These are phyloP conservation scores for Kodamaea plutei DNA, from an alignment of 1,139 yeast genomes.

Conservation along the genomic window DNA sequence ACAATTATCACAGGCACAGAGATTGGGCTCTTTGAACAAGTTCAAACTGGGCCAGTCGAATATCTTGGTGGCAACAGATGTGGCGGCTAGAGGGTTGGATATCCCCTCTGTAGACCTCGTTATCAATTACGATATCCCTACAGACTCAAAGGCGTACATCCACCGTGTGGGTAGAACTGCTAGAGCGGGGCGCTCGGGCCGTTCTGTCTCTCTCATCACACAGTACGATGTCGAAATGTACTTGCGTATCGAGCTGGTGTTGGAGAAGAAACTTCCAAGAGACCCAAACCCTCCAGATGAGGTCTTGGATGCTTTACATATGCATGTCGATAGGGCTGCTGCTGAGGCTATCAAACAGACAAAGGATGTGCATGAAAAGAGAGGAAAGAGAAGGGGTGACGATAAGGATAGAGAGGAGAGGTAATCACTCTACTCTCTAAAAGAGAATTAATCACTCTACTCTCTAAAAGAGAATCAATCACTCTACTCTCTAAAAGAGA, in stretches of 20 bases:
- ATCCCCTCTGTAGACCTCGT: conserved; percentile 94
- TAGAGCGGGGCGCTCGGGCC: conserved; percentile 95
- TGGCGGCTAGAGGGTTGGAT: conserved; percentile 96
- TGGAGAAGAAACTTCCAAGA: conserved; percentile 76
- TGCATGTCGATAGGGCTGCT: conserved; percentile 87
- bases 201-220: conserved; percentile 84
- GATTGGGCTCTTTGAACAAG: conserved; percentile 88
- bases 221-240: conserved; percentile 92
- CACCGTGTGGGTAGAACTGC: conserved; percentile 99
- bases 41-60: conserved; percentile 82
- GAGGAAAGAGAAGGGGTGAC: conserved; percentile 21
- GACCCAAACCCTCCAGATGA: conserved; percentile 73
- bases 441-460: too few species aligned
- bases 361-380: conserved; percentile 60
- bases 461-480: too few species aligned
- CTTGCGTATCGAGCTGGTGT: conserved; percentile 81
- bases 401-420: conserved; percentile 21
- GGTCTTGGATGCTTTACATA: conserved; percentile 73
- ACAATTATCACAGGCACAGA: conserved; percentile 84
- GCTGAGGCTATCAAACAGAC: conserved; percentile 87
- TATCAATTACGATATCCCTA: conserved; percentile 91
- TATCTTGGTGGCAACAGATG: conserved; percentile 93
- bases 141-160: conserved; percentile 96
- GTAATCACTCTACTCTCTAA: too few species aligned
- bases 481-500: too few species aligned